These are phyloP conservation scores for Penicillium fuscoglaucum DNA, from an alignment of 2,329 filamentous ascomycete genomes.

Conservation along the genomic window DNA sequence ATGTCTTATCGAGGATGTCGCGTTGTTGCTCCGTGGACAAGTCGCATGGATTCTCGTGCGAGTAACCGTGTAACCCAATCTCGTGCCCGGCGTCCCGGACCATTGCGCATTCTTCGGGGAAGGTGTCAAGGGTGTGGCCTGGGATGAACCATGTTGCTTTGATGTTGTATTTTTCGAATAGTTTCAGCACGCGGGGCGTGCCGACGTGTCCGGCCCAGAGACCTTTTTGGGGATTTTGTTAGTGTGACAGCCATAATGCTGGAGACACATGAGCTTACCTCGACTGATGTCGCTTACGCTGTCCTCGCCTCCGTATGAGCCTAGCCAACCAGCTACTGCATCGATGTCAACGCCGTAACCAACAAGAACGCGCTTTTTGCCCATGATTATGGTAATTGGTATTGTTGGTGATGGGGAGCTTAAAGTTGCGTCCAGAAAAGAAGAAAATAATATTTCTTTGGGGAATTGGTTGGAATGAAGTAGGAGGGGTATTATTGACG, in stretches of 20 bases:
- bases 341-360: slow-evolving; percentile 37
- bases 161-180: slow-evolving; percentile 71
- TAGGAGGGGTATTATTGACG: not conserved
- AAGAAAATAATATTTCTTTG: not conserved
- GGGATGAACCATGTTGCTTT: slow-evolving; percentile 68
- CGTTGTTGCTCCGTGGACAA: slow-evolving; percentile 75
- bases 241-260: not conserved
- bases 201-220: slow-evolving; percentile 69
- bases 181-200: slow-evolving; percentile 64
- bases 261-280: slow-evolving; percentile 15
- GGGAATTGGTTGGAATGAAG: not conserved
- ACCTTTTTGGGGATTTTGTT: slow-evolving; percentile 28
- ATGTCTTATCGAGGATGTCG: slow-evolving; percentile 75
- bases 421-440: not conserved
- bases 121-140: slow-evolving; percentile 64
- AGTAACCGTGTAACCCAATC: slow-evolving; percentile 69
- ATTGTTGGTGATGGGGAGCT: not conserved
- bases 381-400: not conserved
- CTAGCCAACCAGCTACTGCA: slow-evolving; percentile 36
- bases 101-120: slow-evolving; percentile 63
- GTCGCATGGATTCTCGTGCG: slow-evolving; percentile 70
- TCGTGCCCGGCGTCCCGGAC: slow-evolving; percentile 66
- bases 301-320: slow-evolving; percentile 36
- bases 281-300: slow-evolving; percentile 35
- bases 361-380: slow-evolving; percentile 28